A percentile compares a stretch with the other conserved stretches of the same genome.
These are phyloP conservation scores for Penicillium digitatum DNA, from an alignment of 2,329 filamentous ascomycete species.

Conservation along the genomic window DNA sequence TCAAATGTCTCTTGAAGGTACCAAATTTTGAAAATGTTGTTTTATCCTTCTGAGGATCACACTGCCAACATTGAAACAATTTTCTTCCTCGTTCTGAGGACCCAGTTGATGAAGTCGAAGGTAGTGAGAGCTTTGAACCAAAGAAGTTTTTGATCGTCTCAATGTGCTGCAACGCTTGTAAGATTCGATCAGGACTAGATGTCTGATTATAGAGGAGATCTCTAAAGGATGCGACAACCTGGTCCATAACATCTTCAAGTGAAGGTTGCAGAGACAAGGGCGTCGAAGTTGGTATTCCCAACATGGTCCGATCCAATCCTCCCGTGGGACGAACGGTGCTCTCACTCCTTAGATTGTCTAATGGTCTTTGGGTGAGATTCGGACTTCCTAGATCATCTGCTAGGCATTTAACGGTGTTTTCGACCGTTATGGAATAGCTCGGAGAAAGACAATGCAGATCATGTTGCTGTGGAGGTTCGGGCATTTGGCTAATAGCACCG, in stretches of 20 bases:
- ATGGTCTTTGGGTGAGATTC: not conserved
- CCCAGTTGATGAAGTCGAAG: not conserved
- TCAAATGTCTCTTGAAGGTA: not conserved
- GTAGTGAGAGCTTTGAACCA: not conserved
- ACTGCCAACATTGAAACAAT: not conserved
- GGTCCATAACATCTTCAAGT: not conserved
- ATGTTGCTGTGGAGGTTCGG: not conserved
- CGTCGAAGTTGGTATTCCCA: not conserved
- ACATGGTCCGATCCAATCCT: not conserved
- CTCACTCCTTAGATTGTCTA: not conserved
- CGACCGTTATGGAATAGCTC: not conserved
- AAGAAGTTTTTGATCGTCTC: not conserved
- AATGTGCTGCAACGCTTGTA: not conserved
- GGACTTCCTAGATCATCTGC: not conserved
- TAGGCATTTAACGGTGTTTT: not conserved
- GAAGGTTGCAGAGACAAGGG: not conserved
- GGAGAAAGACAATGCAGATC: not conserved
- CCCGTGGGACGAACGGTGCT: not conserved
- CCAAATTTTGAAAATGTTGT: not conserved
- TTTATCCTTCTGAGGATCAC: not conserved
- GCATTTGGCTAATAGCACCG: not conserved
- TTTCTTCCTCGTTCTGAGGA: not conserved
- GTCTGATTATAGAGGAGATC: not conserved
- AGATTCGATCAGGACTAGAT: not conserved
- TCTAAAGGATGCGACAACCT: not conserved